Percentiles rank a stretch among this genome's conserved stretches.
Evolutionary conservation across 768 basidiomycete species (phyloP).

Genomic region (Sistotremastrum suecicum): DNA sequence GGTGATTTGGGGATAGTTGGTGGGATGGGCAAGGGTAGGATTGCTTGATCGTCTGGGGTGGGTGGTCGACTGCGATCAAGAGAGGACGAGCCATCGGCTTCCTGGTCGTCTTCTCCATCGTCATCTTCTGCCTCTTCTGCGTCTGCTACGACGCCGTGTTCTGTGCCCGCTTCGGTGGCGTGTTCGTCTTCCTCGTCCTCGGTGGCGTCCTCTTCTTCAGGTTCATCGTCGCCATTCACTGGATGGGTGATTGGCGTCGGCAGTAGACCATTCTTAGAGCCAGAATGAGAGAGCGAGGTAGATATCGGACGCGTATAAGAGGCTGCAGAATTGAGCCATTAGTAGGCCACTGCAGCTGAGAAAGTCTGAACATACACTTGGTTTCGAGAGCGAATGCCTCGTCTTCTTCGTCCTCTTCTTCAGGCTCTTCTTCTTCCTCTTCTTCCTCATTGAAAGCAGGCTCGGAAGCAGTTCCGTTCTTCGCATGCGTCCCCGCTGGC

Average conservation of each 20-base stretch:
- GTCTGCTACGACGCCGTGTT: slow-evolving; percentile 7
- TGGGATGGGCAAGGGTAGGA: neutral
- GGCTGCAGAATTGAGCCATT: too few species aligned
- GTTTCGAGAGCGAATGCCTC: too few species aligned
- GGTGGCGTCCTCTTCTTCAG: slow-evolving; percentile 8
- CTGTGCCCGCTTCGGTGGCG: slow-evolving; percentile 13
- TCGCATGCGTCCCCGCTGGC: too few species aligned
- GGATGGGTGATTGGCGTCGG: neutral
- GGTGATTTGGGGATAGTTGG: slow-evolving; percentile 12
- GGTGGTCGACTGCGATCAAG: neutral
- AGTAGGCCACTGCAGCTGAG: too few species aligned
- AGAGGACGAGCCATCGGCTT: slow-evolving; percentile 1
- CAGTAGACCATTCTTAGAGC: too few species aligned
- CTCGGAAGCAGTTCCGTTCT: too few species aligned
- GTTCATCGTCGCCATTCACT: slow-evolving; percentile 1
- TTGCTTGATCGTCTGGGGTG: slow-evolving; percentile 3
- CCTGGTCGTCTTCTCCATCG: slow-evolving; percentile 6
- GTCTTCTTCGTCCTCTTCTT: too few species aligned
- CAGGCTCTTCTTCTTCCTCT: too few species aligned
- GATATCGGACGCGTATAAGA: too few species aligned
- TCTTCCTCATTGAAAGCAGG: too few species aligned
- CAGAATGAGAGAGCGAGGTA: too few species aligned
- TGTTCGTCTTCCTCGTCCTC: slow-evolving; percentile 15
- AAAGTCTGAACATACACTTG: too few species aligned
- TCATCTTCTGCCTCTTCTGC: slow-evolving; percentile 7